Evolutionary conservation across 2,329 filamentous ascomycete genomes (phyloP).

Genomic region (Calonectria pseudoturangicola): DNA sequence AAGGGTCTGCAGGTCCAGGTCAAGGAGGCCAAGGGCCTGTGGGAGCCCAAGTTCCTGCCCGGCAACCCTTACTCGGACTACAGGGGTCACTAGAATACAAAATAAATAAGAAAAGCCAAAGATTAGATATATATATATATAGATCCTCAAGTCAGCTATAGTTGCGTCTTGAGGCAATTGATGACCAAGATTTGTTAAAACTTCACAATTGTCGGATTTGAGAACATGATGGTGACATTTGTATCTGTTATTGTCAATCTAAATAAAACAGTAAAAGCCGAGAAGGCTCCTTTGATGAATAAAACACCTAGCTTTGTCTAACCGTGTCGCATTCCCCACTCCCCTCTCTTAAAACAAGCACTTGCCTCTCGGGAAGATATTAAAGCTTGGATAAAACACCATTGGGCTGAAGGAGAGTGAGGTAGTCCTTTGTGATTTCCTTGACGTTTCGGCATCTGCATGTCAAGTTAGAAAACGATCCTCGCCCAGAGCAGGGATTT

Average conservation of each 20-base stretch:
- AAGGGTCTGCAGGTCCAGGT: conserved; percentile 69
- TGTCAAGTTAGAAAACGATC: background rate
- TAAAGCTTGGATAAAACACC: conserved; percentile 33
- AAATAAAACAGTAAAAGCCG: background rate
- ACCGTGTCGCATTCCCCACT: background rate
- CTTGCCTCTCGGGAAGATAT: background rate
- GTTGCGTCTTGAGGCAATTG: no score
- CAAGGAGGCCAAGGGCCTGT: conserved; percentile 64
- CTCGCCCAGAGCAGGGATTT: background rate
- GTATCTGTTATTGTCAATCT: background rate
- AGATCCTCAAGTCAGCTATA: background rate
- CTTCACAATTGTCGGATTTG: background rate
- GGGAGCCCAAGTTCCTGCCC: conserved; percentile 47
- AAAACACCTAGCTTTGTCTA: background rate
- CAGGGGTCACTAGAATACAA: conserved; percentile 24
- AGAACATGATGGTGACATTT: background rate
- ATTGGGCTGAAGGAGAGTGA: conserved; percentile 36
- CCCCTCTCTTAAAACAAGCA: background rate
- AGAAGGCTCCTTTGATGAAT: background rate
- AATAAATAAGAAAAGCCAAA: background rate
- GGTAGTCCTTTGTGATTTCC: conserved; percentile 37
- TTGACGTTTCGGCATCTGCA: conserved; percentile 37
- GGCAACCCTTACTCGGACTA: conserved; percentile 48
- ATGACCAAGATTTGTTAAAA: no score
- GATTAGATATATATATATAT: background rate